Evolutionary conservation across 768 basidiomycete genomes (phyloP), one percentile per base, ranked within the genome.

Genomic region (Nidularia sp.): DNA sequence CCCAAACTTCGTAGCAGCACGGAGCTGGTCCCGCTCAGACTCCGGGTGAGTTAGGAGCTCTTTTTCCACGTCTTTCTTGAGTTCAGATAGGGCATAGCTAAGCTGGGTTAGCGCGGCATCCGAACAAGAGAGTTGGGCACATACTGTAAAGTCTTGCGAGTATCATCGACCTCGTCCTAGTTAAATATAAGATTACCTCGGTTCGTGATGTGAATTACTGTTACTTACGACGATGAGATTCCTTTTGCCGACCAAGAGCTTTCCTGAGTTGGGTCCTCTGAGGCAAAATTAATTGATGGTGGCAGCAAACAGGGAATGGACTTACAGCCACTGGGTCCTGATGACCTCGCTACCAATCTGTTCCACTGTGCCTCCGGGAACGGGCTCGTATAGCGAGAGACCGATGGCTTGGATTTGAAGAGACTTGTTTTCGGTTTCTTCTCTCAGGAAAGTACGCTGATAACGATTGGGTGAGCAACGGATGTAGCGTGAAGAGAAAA

Each of bases 321-420:
- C 87, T 65, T 67, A 90, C 89, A 98, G 74, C 97, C 97, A 99
- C 69, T 99, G 97, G 12, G 95, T 99, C 50, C 95, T 81, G 60
- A 97, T 75, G 57, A 99, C 92, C 66, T 97, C 86, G 53, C 73
- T 79, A 47, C 90, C 90, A 48, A 93, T 78, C 65, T 86, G 81
- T 59, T 93, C 84, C 31, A 69, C 83, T 1, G 83, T 83, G 3
- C 83, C 80, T 13, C 86, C 91, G 4, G 85, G 85, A 13, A 98
- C 76, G 29, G 89, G 83, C 66, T 99, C 97, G 60, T 99, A 99
- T 2, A 99, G 77, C 4, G 93, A 95, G 33, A 99, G 81, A 2
- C 97, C 95, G 57, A 99, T 98, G 4, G 97, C 96, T 67, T 94
- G 91, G 57, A 98, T 97, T 45, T 92, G 90, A 48, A 98, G 84